Base-by-base conservation (phyloP, 2,329 filamentous ascomycete genomes). In the Ophiocordyceps polyrhachis-furcata region DNA sequence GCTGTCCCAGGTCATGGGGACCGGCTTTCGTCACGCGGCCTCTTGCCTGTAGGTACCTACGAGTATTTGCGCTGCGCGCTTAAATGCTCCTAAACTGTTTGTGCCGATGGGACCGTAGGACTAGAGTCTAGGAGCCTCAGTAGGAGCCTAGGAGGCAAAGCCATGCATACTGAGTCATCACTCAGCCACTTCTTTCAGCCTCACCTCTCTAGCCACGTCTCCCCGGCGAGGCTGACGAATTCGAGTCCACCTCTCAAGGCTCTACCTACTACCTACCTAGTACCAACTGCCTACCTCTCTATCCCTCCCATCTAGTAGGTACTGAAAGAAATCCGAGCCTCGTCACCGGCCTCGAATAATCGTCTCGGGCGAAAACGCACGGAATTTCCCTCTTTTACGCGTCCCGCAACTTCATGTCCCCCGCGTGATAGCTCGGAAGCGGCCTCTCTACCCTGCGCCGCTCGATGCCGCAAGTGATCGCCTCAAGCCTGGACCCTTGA, bases 401-500 rank as follows among this genome's bases (percentile, higher is more conserved):
- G 44, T 29, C 12, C 17, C 25, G 44, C 38, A 47, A 41, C 48
- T 48, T 47, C 42, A 48, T 49, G 50, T 43, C 45, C 51, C 56
- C 55, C 54, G 55, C 55, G 54, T 51, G 49, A 48, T 44, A 53
- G 53, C 54, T 52, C 49, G 44, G 48, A 50, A 41, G 40, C 40
- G 20, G 44, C 29, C 35, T 45, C 37, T 38, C 29, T 38, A 19
- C 19, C 45, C 50, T 49, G 50, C 45, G 50, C 50, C 48, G 51
- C 54, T 61, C 59, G 56, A 62, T 62, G 60, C 58, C 51, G 55
- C 55, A 49, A 43, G 53, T 51, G 54, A 51, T 51, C 52, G 52
- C 50, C 51, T 48, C 52, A 50, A 49, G 44, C 59, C 56, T 61
- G 56, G 58, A 57, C 59, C 60, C 59, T 59, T 61, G 57, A 50